Conservation (phyloP, 2,329 filamentous ascomycete species). For the Leptographium radiaticola region DNA sequence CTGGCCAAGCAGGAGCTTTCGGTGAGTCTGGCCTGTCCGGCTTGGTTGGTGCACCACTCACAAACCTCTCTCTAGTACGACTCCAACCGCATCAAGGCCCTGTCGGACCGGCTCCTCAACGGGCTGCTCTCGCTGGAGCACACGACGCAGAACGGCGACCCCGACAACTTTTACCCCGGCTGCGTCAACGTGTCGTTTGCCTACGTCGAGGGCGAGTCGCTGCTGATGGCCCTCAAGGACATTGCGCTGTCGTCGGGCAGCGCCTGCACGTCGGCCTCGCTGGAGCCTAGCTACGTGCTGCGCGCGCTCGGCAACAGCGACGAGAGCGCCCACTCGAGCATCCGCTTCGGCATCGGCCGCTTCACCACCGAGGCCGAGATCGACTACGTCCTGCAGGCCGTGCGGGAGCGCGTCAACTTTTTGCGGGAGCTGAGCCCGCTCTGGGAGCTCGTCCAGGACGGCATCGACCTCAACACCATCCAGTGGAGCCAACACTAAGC, state of each 20-base stretch:
- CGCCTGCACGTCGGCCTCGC: slow-evolving; percentile 89
- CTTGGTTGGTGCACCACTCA: background rate
- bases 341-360: slow-evolving; percentile 90
- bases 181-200: slow-evolving; percentile 98
- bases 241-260: slow-evolving; percentile 94
- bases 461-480: slow-evolving; percentile 87
- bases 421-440: slow-evolving; percentile 87
- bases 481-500: slow-evolving; percentile 91
- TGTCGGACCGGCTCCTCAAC: slow-evolving; percentile 73
- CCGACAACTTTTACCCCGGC: slow-evolving; percentile 75
- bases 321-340: slow-evolving; percentile 94
- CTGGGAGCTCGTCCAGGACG: slow-evolving; percentile 97
- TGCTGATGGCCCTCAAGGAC: slow-evolving; percentile 96
- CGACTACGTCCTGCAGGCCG: slow-evolving; percentile 92
- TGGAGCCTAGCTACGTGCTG: slow-evolving; percentile 93
- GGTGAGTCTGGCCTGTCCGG: slow-evolving; percentile 43
- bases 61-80: slow-evolving; percentile 70
- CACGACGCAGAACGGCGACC: slow-evolving; percentile 79
- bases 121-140: slow-evolving; percentile 85
- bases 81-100: slow-evolving; percentile 63
- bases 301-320: slow-evolving; percentile 91
- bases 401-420: slow-evolving; percentile 81
- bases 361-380: slow-evolving; percentile 95
- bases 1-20: slow-evolving; percentile 81
- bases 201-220: slow-evolving; percentile 94